Evolutionary conservation across 2,329 filamentous ascomycete genomes (phyloP).

Genomic region (Fusarium globosum): DNA sequence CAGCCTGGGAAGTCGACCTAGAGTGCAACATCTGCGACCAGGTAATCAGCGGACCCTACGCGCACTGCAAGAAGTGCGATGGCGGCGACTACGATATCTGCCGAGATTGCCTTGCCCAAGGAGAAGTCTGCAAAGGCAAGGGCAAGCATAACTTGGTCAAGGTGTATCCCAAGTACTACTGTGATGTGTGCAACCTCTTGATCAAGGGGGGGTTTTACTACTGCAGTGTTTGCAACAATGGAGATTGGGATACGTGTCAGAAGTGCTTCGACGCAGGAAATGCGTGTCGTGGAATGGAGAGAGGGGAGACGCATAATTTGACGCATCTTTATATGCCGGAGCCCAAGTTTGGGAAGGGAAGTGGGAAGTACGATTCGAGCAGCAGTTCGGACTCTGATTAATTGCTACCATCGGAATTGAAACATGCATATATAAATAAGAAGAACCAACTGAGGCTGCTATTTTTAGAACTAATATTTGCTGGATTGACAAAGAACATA

Average conservation of each 20-base stretch:
- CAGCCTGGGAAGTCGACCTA: constrained; percentile 1
- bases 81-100: constrained; percentile 32
- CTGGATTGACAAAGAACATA: too few relatives aligned
- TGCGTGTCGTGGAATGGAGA: constrained; percentile 5
- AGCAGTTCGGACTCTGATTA: not conserved
- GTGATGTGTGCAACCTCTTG: constrained; percentile 14
- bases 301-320: not conserved
- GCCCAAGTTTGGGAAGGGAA: not conserved
- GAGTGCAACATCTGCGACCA: constrained; percentile 25
- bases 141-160: constrained; percentile 31
- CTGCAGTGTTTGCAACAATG: constrained; percentile 13
- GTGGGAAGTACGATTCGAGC: not conserved
- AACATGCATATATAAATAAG: too few relatives aligned
- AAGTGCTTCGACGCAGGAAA: constrained; percentile 21
- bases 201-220: constrained; percentile 28
- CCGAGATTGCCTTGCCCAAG: constrained; percentile 23
- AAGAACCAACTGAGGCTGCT: rapidly evolving
- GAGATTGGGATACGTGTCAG: constrained; percentile 28
- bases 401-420: not conserved
- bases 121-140: constrained; percentile 7
- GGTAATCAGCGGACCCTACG: constrained; percentile 23
- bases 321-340: constrained; percentile 10
- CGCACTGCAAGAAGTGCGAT: constrained; percentile 33
- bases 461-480: rapidly evolving
- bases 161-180: constrained; percentile 30